Evolutionary conservation across 345 rosid species (phyloP), one percentile per base, ranked within the genome.

Genomic region (Moricandia moricandioides): DNA sequence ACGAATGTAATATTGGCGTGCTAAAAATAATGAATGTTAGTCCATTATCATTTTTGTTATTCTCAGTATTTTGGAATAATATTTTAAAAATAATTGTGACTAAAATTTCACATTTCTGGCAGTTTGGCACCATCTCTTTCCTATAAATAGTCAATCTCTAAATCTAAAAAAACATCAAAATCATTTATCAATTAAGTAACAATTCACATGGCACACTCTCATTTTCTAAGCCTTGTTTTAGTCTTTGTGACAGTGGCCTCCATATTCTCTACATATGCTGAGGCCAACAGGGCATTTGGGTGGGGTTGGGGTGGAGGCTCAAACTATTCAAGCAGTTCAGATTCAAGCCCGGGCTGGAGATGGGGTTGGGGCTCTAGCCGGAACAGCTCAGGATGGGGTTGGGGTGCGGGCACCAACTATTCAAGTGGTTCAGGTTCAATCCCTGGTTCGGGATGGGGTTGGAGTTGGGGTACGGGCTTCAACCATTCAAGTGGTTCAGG

Each of bases 301-400:
- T 67, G 70, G 61, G 77, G 72, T 37, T 77, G 83, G 85, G 59
- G 60, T 10, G 70, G 65, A 8, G 66, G 77, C 5, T 79, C 73
- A 18, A 82, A 82, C 85, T 1, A n/a, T 14, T 62, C 75, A 43
- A 71, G 26, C 62, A 54, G 76, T 63, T 72, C 76, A 10, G 21
- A 62, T 51, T 33, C 81, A 62, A 69, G 7, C 3, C 34, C 62
- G 8, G 7, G 65, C 0, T 73, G 64, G 0, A 21, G 69, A 8
- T 71, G 69, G 80, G 76, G 76, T n/a, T 73, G 80, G 71, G 47
- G 47, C 47, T 40, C 14, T 40, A 40, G 47, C 14, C n/a, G 47
- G 14, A 40, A 40, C 47, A 12, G n/a, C 14, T 40, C 47, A 40
- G 47, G 57, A 12, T 78, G 70, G 81, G 76, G 80, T 29, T 35